Base-by-base conservation (phyloP, 345 rosid genomes). In the Passiflora organensis region DNA sequence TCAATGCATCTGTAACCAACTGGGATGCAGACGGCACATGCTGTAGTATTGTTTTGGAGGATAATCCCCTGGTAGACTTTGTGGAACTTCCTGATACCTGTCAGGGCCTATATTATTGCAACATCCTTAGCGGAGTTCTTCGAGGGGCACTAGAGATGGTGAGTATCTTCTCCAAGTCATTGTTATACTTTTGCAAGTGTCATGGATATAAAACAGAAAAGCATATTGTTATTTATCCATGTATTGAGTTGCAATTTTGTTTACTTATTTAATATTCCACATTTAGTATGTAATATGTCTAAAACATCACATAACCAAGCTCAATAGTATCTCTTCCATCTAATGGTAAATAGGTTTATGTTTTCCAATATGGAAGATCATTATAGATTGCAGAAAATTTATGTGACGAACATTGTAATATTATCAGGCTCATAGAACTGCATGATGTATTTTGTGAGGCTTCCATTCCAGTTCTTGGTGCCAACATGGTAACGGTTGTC, bases 131-230 rank as follows among this genome's bases (percentile, higher is more conserved):
- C 61, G 95, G 96, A 58, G 95, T 88, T 69, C 72, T 91, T 50
- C 75, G 90, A 75, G 95, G 98, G 63, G 95, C 96, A 53, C 70
- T 91, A 6, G 96, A 88, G 71, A 91, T 91, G 96, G 96, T 88
- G 50, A 74, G 76, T 75, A 6, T 16, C 10, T 2, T 16, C 18
- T 34, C n/a, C 10, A 28, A 8, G 8, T 28, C 13, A 2, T 52
- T 19, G 4, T 15, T 21, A 28, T 39, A 18, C 16, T 15, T 43
- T 44, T 24, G 10, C 19, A 17, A 46, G 2, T 12, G 4, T 9
- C 32, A 28, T 10, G 41, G 42, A 24, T 48, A 11, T 48, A 22
- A 2, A 48, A 36, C 2, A 36, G 22, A 1, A 23, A 3, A 13
- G n/a, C 13, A 12, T 24, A 23, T 13, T 38, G 34, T 13, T 50